Conservation (phyloP, 441 rosid genomes). For the Adansonia madagascariensis region DNA sequence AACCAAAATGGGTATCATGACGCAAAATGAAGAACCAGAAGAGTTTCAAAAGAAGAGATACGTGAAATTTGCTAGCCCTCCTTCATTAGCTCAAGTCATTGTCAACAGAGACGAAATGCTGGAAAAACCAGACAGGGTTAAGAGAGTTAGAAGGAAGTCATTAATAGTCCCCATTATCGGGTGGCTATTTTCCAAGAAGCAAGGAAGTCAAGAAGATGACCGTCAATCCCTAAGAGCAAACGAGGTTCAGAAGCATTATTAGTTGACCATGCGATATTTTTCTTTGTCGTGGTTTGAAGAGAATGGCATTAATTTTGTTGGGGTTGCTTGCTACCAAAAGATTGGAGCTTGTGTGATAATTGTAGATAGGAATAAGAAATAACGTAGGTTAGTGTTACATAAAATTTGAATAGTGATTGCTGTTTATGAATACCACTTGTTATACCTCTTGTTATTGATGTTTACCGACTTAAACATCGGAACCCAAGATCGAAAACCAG, state of each 20-base stretch:
- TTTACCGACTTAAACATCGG: not conserved
- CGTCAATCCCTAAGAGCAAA: not conserved
- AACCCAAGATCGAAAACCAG: not conserved
- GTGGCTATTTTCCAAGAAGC: constrained; percentile 59
- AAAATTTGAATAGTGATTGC: constrained; percentile 1
- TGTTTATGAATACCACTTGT: constrained; percentile 15
- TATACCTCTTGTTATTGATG: not conserved
- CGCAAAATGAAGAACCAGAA: constrained; percentile 26
- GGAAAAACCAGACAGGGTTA: constrained; percentile 26
- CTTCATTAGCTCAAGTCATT: constrained; percentile 53
- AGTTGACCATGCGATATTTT: not conserved
- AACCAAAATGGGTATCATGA: constrained; percentile 30
- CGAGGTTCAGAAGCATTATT: constrained; percentile 16
- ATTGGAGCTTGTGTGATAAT: constrained; percentile 13
- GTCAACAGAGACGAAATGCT: constrained; percentile 37
- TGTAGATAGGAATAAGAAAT: not conserved
- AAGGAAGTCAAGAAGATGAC: constrained; percentile 28
- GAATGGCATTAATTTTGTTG: not conserved
- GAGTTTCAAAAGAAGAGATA: constrained; percentile 49
- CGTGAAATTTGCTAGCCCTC: constrained; percentile 64
- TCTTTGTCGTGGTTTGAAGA: not conserved
- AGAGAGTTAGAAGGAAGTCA: constrained; percentile 41
- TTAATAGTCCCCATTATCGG: constrained; percentile 46
- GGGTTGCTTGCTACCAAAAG: not conserved
- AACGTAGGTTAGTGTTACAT: not conserved